Percentiles rank a stretch among this genome's conserved stretches.
These are phyloP conservation scores for Naganishia cerealis DNA, from an alignment of 1,284 basidiomycete genomes.

Conservation along the genomic window DNA sequence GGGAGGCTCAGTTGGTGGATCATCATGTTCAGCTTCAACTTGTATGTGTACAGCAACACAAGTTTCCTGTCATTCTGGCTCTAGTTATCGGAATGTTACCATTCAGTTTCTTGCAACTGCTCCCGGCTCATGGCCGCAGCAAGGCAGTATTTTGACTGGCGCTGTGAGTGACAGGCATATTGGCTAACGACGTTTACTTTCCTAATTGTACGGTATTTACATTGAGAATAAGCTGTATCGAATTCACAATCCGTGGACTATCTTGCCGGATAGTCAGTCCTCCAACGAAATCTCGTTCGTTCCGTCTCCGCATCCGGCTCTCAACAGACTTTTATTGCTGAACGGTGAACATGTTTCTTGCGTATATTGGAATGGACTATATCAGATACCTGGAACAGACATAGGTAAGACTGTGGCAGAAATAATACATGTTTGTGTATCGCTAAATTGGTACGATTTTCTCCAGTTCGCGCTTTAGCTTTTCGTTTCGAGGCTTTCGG, in stretches of 20 bases:
- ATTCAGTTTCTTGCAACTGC: slow-evolving; percentile 73
- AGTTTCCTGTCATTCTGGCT: not conserved
- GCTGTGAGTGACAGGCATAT: slow-evolving; percentile 21
- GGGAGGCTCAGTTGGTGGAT: slow-evolving; percentile 44
- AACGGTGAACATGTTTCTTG: slow-evolving; percentile 83
- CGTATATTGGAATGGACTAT: slow-evolving; percentile 82
- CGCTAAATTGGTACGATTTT: not conserved
- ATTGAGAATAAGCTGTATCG: slow-evolving; percentile 38
- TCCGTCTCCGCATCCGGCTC: slow-evolving; percentile 60
- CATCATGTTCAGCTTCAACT: slow-evolving; percentile 50
- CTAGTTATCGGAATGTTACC: not conserved
- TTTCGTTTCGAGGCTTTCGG: slow-evolving; percentile 87
- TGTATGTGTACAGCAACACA: slow-evolving; percentile 46
- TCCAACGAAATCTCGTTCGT: slow-evolving; percentile 33
- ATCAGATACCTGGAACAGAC: slow-evolving; percentile 83
- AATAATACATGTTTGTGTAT: not conserved
- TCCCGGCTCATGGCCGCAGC: slow-evolving; percentile 49
- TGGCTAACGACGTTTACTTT: no score
- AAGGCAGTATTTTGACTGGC: slow-evolving; percentile 38
- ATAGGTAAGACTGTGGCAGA: slow-evolving; percentile 47
- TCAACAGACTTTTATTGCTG: slow-evolving; percentile 78
- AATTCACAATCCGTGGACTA: slow-evolving; percentile 37
- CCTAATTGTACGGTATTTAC: slow-evolving; percentile 40
- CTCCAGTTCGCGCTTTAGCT: slow-evolving; percentile 71
- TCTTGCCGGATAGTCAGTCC: slow-evolving; percentile 53